These are phyloP conservation scores for Candida gigantensis DNA, from an alignment of 1,139 yeast species.

Conservation along the genomic window DNA sequence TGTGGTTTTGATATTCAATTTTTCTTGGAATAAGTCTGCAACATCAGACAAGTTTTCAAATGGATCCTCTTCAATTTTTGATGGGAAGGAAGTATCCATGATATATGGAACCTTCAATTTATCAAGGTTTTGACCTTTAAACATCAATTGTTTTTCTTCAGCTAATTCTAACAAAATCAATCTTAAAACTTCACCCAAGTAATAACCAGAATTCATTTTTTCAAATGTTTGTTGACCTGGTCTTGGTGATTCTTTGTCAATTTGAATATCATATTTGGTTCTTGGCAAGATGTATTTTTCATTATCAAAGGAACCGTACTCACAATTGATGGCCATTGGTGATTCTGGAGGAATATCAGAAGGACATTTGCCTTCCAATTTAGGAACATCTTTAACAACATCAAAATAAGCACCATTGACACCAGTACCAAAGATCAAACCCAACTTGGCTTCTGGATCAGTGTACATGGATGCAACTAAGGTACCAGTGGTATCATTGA, in stretches of 20 bases:
- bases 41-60: constrained; percentile 82
- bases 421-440: constrained; percentile 96
- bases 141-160: constrained; percentile 59
- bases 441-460: constrained; percentile 88
- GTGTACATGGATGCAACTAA: constrained; percentile 93
- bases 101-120: constrained; percentile 60
- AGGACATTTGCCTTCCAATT: constrained; percentile 70
- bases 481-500: constrained; percentile 97
- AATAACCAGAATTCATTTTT: constrained; percentile 97
- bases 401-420: constrained; percentile 98
- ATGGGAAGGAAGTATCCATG: constrained; percentile 88
- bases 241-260: constrained; percentile 88
- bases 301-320: constrained; percentile 96
- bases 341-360: constrained; percentile 63
- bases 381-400: constrained; percentile 70
- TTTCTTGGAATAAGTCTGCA: constrained; percentile 59
- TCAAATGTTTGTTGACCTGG: constrained; percentile 96
- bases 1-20: constrained; percentile 66
- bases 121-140: constrained; percentile 65
- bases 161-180: constrained; percentile 74
- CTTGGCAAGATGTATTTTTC: constrained; percentile 84
- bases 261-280: constrained; percentile 78
- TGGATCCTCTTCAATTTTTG: constrained; percentile 86
- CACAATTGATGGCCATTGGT: constrained; percentile 96
- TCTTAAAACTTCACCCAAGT: constrained; percentile 90